Evolutionary conservation across 768 basidiomycete genomes (phyloP), one percentile per base, ranked within the genome.

Genomic region (Podaxis sp.): DNA sequence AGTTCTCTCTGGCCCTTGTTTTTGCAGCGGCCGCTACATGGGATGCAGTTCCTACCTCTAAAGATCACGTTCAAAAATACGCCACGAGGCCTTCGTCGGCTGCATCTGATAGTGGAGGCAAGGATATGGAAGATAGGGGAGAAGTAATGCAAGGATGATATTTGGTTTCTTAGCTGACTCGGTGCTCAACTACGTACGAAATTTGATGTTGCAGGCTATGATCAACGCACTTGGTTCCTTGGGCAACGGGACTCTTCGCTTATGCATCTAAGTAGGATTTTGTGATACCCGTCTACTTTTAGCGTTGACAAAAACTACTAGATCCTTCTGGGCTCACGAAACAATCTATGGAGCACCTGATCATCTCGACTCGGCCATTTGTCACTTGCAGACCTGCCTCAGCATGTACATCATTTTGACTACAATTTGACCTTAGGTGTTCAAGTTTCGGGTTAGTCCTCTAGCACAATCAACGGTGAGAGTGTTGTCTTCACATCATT

Each of bases 181-280:
- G 33, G 33, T 33, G 33, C 24, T 52, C 13, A 40, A 9, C 55
- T 24, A 36, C 55, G 6, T 47, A 7, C 24, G 17, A 38, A 75
- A 73, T 72, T 76, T 63, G 74, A 76, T 51, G 68, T 76, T n/a
- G 74, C 74, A 7, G 72, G 76, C 13, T 66, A 69, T 25, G 76
- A 74, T 46, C 70, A 62, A 68, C 12, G 63, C 66, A 37, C 63
- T 49, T 38, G 54, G 25, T 50, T 59, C 33, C 33, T 33, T 8
- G 33, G 33, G 33, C 33, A 33, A 33, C 33, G 8, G 8, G 33
- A 9, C 8, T 8, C 29, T 33, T 33, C 8, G 17, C 40, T 38
- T 40, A 22, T 55, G 55, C 41, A 2, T 40, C 22, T 24, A 52
- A 9, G 12, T 25, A 22, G 7, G 27, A 15, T 7, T 22, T 33